Evolutionary conservation across 1,284 basidiomycete genomes (phyloP).

Genomic region (Leccinum laetum): DNA sequence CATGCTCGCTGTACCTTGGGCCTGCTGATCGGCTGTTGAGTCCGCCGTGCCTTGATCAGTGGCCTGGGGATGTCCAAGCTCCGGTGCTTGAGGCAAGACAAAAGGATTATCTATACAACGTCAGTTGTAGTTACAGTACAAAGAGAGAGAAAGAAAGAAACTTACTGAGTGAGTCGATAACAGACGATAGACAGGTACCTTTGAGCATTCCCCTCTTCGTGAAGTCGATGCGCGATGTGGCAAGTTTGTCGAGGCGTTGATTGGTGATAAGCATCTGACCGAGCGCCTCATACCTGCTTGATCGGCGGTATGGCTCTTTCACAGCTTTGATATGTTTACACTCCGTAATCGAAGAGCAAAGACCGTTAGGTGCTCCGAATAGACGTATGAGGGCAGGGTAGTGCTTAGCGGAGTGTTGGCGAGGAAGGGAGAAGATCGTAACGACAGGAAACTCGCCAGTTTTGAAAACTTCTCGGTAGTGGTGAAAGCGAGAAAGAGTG

Average conservation of each 20-base stretch:
- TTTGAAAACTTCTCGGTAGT: background rate
- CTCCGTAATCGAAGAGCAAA: background rate
- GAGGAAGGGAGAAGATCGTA: background rate
- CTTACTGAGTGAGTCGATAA: background rate
- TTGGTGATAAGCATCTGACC: constrained; percentile 9
- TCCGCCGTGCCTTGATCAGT: background rate
- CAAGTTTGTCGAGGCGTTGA: constrained; percentile 10
- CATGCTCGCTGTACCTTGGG: background rate
- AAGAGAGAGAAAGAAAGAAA: background rate
- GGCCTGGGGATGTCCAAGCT: background rate
- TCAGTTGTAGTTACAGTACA: background rate
- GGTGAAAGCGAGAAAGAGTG: background rate
- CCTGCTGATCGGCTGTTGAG: background rate
- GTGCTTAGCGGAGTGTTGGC: background rate
- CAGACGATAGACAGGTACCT: constrained; percentile 2
- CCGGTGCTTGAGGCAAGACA: background rate
- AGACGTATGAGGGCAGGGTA: background rate
- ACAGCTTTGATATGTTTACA: constrained; percentile 1
- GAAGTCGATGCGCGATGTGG: constrained; percentile 13
- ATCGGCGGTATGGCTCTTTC: background rate
- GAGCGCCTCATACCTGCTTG: background rate
- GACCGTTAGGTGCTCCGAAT: background rate
- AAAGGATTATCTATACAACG: background rate
- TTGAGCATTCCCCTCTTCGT: background rate
- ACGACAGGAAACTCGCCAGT: background rate